Evolutionary conservation across 2,329 filamentous ascomycete species (phyloP).

Genomic region (Monilinia laxa): DNA sequence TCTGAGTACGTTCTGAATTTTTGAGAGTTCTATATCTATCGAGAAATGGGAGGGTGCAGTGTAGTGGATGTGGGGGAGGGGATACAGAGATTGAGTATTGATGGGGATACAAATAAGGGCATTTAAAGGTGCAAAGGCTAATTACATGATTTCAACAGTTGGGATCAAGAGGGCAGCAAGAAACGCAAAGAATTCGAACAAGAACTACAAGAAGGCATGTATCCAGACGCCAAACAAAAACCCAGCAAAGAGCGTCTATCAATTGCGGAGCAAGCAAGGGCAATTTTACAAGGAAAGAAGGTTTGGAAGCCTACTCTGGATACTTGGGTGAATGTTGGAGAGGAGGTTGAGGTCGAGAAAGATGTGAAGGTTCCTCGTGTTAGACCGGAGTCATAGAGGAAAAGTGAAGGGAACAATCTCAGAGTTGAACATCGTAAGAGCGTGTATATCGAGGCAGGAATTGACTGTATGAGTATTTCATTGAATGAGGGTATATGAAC

Average conservation of each 20-base stretch:
- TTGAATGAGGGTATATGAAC: background rate
- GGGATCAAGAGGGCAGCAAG: constrained; percentile 56
- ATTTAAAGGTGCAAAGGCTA: constrained; percentile 19
- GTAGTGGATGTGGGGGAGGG: constrained; percentile 8
- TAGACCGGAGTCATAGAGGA: constrained; percentile 8
- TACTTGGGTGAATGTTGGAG: constrained; percentile 39
- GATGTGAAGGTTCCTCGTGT: constrained; percentile 31
- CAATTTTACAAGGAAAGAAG: constrained; percentile 58
- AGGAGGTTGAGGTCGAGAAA: constrained; percentile 38
- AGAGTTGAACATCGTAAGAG: background rate
- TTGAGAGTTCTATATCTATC: constrained; percentile 16
- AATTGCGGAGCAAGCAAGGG: constrained; percentile 60
- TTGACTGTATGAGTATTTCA: constrained; percentile 6
- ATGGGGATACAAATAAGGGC: background rate
- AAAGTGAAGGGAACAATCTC: background rate
- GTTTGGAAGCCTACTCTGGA: constrained; percentile 51
- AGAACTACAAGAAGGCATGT: constrained; percentile 38
- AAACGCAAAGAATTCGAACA: constrained; percentile 7
- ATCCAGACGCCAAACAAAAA: constrained; percentile 37
- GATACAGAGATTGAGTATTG: constrained; percentile 20
- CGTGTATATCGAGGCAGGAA: background rate
- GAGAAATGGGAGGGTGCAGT: background rate
- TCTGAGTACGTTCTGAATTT: constrained; percentile 49
- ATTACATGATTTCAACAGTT: constrained; percentile 42
- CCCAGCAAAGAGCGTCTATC: constrained; percentile 44